Base-by-base conservation (phyloP, 352 stramenopile species). In the Globisporangium solare region DNA sequence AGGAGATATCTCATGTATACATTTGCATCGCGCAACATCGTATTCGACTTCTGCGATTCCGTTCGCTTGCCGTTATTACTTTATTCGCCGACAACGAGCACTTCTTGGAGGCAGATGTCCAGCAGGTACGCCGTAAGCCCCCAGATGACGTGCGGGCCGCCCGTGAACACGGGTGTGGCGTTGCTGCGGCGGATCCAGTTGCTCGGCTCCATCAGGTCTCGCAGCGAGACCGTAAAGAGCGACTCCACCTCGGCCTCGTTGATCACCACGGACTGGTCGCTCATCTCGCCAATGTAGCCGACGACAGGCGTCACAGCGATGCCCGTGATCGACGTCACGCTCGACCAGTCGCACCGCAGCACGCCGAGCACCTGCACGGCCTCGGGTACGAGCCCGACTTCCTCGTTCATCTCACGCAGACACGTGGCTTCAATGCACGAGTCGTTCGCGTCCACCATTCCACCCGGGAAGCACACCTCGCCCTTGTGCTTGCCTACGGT, bases 281-380 rank as follows among this genome's bases (percentile, higher is more conserved):
- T 88, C 61, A 99, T 84, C 63, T 98, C 94, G 37, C 94, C 95
- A 51, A 99, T 71, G 58, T 90, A 99, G 8, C 96, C 97, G 0
- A 99, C 94, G 39, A 99, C 89, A 2, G 97, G 97, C 43, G 97
- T 99, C n/a, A 99, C 97, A 27, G 95, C 95, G 51, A 99, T 95
- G 51, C 96, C 96, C 35, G 97, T 97, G 60, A 98, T 96, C 15
- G 89, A 96, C 22, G 92, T 87, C 49, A 98, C 86, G 60, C 95
- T 94, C 47, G 82, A 87, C 97, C 97, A 99, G 76, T 99, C 97
- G 64, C 96, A 99, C 43, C 97, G 84, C 39, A 91, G 64, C 17
- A 99, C 87, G 13, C 96, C 97, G 2, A 99, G 76, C 24, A 99
- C 93, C 51, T 94, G 85, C n/a, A 97, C 75, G 15, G 67, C 66